phyloP scores from a whole-genome alignment of 208 protist species.

The Balamuthia mandrillaris region DNA sequence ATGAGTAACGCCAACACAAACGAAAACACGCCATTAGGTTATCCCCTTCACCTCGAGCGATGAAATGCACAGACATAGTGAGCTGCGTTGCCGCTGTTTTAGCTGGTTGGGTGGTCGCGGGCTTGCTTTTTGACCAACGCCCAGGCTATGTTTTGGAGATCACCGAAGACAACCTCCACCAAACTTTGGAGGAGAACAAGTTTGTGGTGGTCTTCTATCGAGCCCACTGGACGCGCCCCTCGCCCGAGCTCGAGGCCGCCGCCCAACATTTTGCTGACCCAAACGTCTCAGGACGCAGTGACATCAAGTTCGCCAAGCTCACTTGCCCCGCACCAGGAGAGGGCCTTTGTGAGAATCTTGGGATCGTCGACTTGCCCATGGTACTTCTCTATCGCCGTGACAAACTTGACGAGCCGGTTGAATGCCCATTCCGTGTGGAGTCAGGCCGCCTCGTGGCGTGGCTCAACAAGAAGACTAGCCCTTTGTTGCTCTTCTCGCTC shows the following conservation, averaged over 20 bases:
- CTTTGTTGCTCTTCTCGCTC: not conserved
- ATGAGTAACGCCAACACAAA: no score
- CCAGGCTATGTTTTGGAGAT: no score
- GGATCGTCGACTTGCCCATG: constrained; percentile 1
- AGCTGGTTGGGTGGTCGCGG: no score
- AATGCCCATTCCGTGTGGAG: not conserved
- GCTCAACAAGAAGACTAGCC: constrained; percentile 27
- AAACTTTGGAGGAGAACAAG: no score
- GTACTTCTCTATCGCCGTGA: not conserved
- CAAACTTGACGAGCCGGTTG: not conserved
- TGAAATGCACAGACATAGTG: no score
- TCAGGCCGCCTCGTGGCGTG: not conserved
- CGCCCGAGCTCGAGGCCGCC: constrained; percentile 33
- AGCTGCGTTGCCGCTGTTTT: no score
- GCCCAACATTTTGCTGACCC: not conserved
- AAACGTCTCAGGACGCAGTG: no score
- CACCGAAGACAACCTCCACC: no score
- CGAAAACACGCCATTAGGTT: no score
- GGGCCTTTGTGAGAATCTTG: not conserved
- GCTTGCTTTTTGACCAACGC: no score
- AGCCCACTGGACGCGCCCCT: constrained; percentile 43
- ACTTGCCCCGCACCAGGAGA: not conserved
- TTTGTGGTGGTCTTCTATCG: no score
- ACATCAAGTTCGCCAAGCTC: not conserved
- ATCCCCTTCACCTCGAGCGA: no score